Base-by-base conservation (phyloP, 2,329 filamentous ascomycete genomes). In the Neopestalotiopsis rosae region DNA sequence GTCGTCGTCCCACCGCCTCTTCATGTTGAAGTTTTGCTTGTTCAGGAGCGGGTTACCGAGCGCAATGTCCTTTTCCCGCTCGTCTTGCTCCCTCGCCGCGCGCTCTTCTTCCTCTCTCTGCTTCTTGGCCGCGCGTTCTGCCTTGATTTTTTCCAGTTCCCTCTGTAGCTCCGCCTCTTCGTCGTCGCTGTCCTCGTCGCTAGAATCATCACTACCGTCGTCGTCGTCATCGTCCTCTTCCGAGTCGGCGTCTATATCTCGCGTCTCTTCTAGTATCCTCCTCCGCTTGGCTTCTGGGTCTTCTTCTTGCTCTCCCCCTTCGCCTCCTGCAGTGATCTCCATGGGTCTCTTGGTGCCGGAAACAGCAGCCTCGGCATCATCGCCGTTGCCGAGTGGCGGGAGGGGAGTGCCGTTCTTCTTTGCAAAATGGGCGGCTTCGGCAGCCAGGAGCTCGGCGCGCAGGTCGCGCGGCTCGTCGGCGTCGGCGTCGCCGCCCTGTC, bases 1-100 rank as follows among this genome's bases (percentile, higher is more conserved):
- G 79, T 99, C 96, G 76, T 99, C 96, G 75, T 99, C 96, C 96
- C 96, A 99, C 74, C 85, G 85, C 74, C 94, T 86, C 87, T 97
- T 98, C 77, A 98, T 91, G 69, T 91, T 94, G 79, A 97, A 98
- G 74, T 97, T 94, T 24, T 88, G 83, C 79, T 93, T 93, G 65
- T 98, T 98, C 68, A 99, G 87, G 65, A 99, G 83, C 52, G 96
- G 96, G 79, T 99, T 99, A 6, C 96, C 96, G 57, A 93, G 85
- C 45, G 96, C 95, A 76, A 98, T 97, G 76, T 98, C 93, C 72
- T 90, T 88, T 81, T 97, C 95, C 70, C 93, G 88, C 76, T 92
- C 89, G 77, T 95, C 94, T 77, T 96, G 87, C 78, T 98, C 95
- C 71, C 90, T 87, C 34, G 90, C 92, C n/a, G 90, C 90, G 69